Base-by-base conservation (phyloP, 1,284 basidiomycete species). In the Ganoderma leucocontextum region DNA sequence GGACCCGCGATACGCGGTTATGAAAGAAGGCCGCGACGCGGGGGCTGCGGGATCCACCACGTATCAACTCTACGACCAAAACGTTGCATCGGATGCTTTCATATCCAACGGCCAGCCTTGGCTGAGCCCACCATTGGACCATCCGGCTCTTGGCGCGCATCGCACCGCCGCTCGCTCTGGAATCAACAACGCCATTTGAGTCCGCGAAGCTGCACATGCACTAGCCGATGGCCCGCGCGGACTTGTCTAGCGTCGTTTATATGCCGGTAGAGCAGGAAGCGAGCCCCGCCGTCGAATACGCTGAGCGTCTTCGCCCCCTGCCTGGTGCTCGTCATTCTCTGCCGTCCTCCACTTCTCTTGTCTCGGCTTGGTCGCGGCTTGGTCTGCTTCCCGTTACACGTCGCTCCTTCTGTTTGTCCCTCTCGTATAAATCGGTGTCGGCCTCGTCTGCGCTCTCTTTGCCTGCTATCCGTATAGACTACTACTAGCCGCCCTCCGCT, bases 281-380 rank as follows among this genome's bases (percentile, higher is more conserved):
- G 61, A 58, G 25, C 53, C 62, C 59, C 42, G 49, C 65, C 60
- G 65, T 69, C 65, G 63, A 66, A 64, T 64, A 69, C 70, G 70
- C 68, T 70, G 70, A 44, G 70, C 70, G 70, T 70, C 68, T 72
- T 62, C 64, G 64, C 70, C 61, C 62, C 52, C 67, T 5, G 63
- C 66, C 71, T 68, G 64, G 66, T 70, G 66, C 71, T 62, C 59
- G 44, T 42, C 44, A 39, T 61, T 42, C 47, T 52, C 29, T 55
- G 35, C 22, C 52, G 33, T 38, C 35, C 33, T 36, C 58, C 10
- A 49, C 63, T 58, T 53, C 42, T 55, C 44, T 60, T 47, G 61
- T 70, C 69, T 67, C 57, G 69, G 36, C 65, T 66, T 49, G 29
- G 58, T 62, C 71, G 63, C 71, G 69, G 63, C 69, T 58, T 22